Evolutionary conservation across 2,329 filamentous ascomycete species (phyloP), one percentile per base, ranked within the genome.

Genomic region (Exophiala spinifera): DNA sequence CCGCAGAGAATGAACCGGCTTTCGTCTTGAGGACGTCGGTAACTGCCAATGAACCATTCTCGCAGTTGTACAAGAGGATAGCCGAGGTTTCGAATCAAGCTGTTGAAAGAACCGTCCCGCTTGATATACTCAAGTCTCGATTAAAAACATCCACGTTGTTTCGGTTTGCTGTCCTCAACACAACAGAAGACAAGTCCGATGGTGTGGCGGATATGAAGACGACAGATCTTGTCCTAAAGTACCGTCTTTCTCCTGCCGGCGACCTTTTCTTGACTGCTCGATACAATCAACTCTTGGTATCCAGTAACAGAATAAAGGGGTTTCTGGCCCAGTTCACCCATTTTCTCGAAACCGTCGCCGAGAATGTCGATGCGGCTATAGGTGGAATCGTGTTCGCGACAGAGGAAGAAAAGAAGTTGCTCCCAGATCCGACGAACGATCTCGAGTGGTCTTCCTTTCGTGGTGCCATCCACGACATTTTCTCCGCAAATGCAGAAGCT

Each of bases 401-500:
- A n/a, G 15, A 43, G 15, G 48, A 57, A 7, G 56, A 65, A 33
- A 31, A 50, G 37, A 49, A 46, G 11, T 34, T 65, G n/a, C 60
- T 74, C 36, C 74, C 73, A 8, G 69, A 76, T 55, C 74, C 73
- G 7, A 75, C 72, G 1, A 64, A 65, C n/a, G 69, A 76, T 51
- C 64, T 76, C 21, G 66, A 74, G 48, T 76, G 74, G 74, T 74
- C 71, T 33, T 69, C 70, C 28, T 76, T 74, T 63, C 69, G 72
- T 48, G 73, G 73, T 52, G 69, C 70, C 11, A 75, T 75, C 51
- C 73, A 75, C 51, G 71, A 74, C 48, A 74, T 74, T 10, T 75
- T 75, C 46, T 60, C 67, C 13, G 61, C 64, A 3, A 74, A 74
- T 73, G 89, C 89, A 7, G 70, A 79, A 66, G 79, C 74, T 57